phyloP scores from a whole-genome alignment of 345 rosid genomes.

The Syzygium oleosum region DNA sequence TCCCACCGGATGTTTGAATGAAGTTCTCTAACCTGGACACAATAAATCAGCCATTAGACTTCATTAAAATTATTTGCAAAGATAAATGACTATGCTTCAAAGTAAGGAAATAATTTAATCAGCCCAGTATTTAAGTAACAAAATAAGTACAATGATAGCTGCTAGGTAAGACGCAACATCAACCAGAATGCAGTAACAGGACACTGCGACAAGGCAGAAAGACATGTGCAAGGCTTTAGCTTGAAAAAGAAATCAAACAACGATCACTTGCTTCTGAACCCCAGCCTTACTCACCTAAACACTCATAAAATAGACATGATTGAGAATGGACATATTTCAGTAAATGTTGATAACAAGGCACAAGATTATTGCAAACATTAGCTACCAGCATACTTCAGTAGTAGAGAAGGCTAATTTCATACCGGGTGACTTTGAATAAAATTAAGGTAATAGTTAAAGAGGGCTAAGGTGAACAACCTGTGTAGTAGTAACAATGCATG shows the following conservation, averaged over 20 bases:
- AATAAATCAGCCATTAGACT: background rate
- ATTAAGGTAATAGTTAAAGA: background rate
- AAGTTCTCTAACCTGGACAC: conserved; percentile 78
- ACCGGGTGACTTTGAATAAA: background rate
- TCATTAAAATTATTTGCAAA: background rate
- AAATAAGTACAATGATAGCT: background rate
- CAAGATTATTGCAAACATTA: background rate
- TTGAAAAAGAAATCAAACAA: background rate
- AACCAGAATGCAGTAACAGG: background rate
- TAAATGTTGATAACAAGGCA: background rate
- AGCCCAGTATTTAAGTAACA: background rate
- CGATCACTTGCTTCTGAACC: background rate
- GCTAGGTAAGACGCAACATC: background rate
- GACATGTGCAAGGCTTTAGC: background rate
- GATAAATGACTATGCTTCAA: background rate
- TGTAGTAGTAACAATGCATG: background rate
- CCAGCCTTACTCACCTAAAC: background rate
- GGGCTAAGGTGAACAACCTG: background rate
- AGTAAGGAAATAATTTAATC: background rate
- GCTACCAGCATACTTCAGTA: background rate
- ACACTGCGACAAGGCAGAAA: background rate
- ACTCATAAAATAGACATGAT: background rate
- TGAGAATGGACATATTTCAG: background rate
- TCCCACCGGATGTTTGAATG: conserved; percentile 82
- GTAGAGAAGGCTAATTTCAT: background rate